Conservation (phyloP, 1,139 yeast species). For the Debaryomycetaceae sp. region DNA sequence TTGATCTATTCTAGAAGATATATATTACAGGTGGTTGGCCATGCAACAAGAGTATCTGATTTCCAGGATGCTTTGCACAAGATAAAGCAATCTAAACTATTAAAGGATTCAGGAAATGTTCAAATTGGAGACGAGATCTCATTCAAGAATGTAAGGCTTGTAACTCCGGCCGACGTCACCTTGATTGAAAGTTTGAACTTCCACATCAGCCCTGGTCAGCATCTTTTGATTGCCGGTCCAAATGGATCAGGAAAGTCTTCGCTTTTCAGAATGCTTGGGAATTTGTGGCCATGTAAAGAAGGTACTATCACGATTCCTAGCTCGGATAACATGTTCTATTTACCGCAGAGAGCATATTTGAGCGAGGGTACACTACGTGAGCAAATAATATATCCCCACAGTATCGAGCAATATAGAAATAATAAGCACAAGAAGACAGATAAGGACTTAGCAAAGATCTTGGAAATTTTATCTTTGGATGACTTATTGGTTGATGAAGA, state of each 20-base stretch:
- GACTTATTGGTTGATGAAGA: constrained; percentile 41
- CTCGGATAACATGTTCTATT: constrained; percentile 71
- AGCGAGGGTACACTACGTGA: constrained; percentile 73
- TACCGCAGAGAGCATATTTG: constrained; percentile 90
- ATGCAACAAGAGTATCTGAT: constrained; percentile 70
- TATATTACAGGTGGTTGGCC: constrained; percentile 81
- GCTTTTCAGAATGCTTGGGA: constrained; percentile 83
- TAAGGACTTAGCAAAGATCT: constrained; percentile 57
- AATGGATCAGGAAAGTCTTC: constrained; percentile 96
- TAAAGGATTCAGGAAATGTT: constrained; percentile 20
- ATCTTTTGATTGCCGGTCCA: constrained; percentile 87
- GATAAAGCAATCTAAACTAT: constrained; percentile 31
- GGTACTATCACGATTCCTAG: constrained; percentile 67
- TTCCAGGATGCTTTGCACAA: constrained; percentile 64
- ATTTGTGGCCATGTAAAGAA: constrained; percentile 82
- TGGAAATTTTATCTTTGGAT: constrained; percentile 56
- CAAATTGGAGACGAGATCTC: constrained; percentile 55
- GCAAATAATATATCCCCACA: constrained; percentile 85
- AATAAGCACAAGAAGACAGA: constrained; percentile 49
- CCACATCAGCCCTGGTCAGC: constrained; percentile 75
- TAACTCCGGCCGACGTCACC: constrained; percentile 81
- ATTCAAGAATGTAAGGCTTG: constrained; percentile 70
- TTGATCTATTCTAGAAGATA: constrained; percentile 83
- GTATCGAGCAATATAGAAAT: constrained; percentile 53
- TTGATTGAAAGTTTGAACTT: constrained; percentile 66